Conservation (phyloP, 371 early-diverging fungal species). For the Mucor mucedo region DNA sequence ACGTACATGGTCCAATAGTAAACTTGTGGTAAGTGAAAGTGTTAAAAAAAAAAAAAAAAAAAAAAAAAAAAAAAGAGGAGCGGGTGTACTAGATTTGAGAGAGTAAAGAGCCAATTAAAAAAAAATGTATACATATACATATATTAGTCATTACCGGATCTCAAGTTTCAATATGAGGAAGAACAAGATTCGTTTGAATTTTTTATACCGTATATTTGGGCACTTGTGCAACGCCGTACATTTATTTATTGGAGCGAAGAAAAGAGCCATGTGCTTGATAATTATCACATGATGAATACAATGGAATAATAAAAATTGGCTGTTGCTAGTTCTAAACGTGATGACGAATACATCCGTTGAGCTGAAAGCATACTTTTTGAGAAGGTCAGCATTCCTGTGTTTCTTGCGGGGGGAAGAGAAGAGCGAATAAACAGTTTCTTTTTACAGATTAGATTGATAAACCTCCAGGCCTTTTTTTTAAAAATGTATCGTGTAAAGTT, state of each 20-base stretch:
- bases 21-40: conserved; percentile 48
- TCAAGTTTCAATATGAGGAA: conserved; percentile 75
- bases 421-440: too few species aligned
- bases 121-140: background rate
- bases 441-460: too few species aligned
- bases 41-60: too few species aligned
- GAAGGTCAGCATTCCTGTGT: too few species aligned
- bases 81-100: too few species aligned
- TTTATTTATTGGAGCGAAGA: conserved; percentile 77
- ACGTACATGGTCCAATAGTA: conserved; percentile 69
- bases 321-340: too few species aligned
- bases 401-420: too few species aligned
- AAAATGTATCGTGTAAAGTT: too few species aligned
- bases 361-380: too few species aligned
- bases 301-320: background rate
- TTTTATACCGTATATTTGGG: conserved; percentile 79
- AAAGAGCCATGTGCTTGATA: conserved; percentile 60
- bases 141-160: conserved; percentile 49
- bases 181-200: conserved; percentile 66
- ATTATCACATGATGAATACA: conserved; percentile 43
- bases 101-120: background rate
- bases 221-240: conserved; percentile 57
- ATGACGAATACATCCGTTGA: too few species aligned
- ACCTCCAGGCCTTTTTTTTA: too few species aligned
- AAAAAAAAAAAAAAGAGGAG: too few species aligned